phyloP scores from a whole-genome alignment of 306 rosid species.

The Betula pendula region DNA sequence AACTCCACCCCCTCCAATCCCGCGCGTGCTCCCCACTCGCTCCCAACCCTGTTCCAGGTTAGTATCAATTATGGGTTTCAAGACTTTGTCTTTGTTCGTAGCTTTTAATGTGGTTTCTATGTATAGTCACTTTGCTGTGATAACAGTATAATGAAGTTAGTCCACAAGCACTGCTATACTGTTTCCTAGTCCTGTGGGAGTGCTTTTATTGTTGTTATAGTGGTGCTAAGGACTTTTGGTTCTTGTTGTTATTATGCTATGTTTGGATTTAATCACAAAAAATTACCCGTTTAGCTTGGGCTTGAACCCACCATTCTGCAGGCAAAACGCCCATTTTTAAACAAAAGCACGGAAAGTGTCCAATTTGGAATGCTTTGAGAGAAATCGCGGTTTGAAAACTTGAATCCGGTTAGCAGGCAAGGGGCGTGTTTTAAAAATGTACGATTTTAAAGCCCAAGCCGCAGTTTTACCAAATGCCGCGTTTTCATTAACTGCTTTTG shows the following conservation, averaged over 20 bases:
- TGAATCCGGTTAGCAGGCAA: too few relatives aligned
- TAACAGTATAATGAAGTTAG: not conserved
- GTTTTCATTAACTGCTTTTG: too few relatives aligned
- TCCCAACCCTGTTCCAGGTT: constrained; percentile 42
- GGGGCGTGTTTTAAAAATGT: too few relatives aligned
- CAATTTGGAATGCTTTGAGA: too few relatives aligned
- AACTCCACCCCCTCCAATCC: not conserved
- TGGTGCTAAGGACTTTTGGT: not conserved
- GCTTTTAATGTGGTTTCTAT: not conserved
- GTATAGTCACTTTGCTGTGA: too few relatives aligned
- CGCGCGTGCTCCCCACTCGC: constrained; percentile 6
- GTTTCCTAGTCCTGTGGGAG: not conserved
- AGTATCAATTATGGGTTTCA: not conserved
- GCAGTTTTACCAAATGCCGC: too few relatives aligned
- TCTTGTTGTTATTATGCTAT: not conserved
- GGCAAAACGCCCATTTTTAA: too few relatives aligned
- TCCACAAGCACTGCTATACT: not conserved
- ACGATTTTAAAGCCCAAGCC: too few relatives aligned
- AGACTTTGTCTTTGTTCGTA: not conserved
- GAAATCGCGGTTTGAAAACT: too few relatives aligned
- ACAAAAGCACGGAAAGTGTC: too few relatives aligned
- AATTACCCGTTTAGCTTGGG: not conserved
- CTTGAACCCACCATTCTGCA: too few relatives aligned
- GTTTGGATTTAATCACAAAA: not conserved
- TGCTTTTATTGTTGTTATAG: not conserved